Conservation (phyloP, 225 moss, liverwort and hornwort genomes). For the Physcomitrium patens region DNA sequence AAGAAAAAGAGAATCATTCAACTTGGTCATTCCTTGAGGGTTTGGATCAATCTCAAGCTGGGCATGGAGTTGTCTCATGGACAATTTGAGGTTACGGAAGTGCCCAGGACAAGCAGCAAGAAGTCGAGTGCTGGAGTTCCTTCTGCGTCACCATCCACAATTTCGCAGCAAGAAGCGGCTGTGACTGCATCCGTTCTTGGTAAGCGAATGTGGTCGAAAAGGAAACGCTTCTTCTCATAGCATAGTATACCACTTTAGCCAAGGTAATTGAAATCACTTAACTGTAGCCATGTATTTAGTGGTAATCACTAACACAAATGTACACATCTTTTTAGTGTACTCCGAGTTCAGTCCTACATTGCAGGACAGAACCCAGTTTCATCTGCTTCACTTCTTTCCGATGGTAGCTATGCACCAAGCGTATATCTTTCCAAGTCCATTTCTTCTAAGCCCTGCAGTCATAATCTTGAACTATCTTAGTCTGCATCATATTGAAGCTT, state of each 20-base stretch:
- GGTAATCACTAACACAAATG: too few species aligned
- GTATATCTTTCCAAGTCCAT: not conserved
- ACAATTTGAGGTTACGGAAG: slow-evolving; percentile 48
- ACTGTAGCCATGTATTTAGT: slow-evolving; percentile 2
- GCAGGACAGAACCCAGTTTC: not conserved
- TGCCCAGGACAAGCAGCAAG: slow-evolving; percentile 25
- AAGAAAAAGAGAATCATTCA: slow-evolving; percentile 68
- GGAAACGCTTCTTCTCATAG: slow-evolving; percentile 44
- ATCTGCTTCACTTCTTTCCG: not conserved
- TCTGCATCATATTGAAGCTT: too few species aligned
- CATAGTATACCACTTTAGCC: slow-evolving; percentile 16
- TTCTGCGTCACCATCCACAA: slow-evolving; percentile 3
- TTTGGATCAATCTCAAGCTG: slow-evolving; percentile 52
- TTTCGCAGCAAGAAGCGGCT: slow-evolving; percentile 46
- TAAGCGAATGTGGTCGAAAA: slow-evolving; percentile 61
- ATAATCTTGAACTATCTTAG: not conserved
- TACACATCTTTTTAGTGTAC: not conserved
- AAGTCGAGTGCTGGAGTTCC: slow-evolving; percentile 20
- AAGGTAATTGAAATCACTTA: not conserved
- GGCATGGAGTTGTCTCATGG: slow-evolving; percentile 57
- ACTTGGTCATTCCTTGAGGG: slow-evolving; percentile 55
- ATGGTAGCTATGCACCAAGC: slow-evolving; percentile 20
- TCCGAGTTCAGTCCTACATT: slow-evolving; percentile 6
- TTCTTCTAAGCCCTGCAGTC: not conserved
- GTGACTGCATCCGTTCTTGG: slow-evolving; percentile 45